Base-by-base conservation (phyloP, 345 rosid genomes). In the Corchorus capsularis region DNA sequence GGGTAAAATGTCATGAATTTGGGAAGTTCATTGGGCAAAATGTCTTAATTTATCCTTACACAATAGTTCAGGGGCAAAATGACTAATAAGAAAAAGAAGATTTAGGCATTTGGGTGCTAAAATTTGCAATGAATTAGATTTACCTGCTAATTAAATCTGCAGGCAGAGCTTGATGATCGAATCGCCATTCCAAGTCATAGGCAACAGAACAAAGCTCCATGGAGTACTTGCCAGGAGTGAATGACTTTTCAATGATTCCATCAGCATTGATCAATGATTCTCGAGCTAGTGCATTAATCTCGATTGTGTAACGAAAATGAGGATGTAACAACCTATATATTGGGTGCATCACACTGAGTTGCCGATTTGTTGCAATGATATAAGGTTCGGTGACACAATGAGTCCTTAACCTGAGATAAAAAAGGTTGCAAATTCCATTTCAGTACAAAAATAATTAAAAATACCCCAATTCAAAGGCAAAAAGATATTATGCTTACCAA, bases 321-420 rank as follows among this genome's bases (percentile, higher is more conserved):
- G 94, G 94, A 13, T 78, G 87, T 19, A 90, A 49, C 32, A 88
- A 71, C 74, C 83, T 79, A 60, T 87, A 70, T 46, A 88, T 83
- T 0, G 94, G 91, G 78, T 90, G 94, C 87, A 90, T 82, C 5
- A 20, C 84, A n/a, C 92, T 90, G 16, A 90, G 86, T 54, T 89
- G 91, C 71, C 94, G 75, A 66, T 86, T 87, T 2, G 88, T 57
- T 2, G 90, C 89, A 9, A 87, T 87, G 73, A 89, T 86, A 46
- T 74, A 89, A 8, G 94, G 90, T 52, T 90, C 92, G 14, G 81
- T 80, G 45, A 77, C 78, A 46, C 85, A 83, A 63, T 87, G 92
- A 66, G 91, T 87, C 82, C 92, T 79, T 27, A 90, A 64, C 92
- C 93, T 87, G 68, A 54, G 16, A 65, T 13, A 34, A 27, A 27